Conservation (phyloP, 805 yeast species). For the Suhomyces sp. region DNA sequence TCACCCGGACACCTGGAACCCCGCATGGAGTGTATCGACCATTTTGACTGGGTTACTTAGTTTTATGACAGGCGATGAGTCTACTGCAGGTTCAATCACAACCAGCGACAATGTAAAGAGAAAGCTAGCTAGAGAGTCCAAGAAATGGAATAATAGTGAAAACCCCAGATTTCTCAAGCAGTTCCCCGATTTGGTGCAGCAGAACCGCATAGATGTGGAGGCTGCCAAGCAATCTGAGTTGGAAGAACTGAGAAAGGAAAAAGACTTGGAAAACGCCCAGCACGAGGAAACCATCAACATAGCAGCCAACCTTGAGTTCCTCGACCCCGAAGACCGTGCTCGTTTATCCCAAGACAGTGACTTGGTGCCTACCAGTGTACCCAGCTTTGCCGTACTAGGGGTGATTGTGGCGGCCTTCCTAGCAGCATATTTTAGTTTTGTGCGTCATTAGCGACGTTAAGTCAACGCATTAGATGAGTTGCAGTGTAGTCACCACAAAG, state of each 20-base stretch:
- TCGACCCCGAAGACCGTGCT: conserved; percentile 71
- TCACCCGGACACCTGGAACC: conserved; percentile 95
- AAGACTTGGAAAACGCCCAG: conserved; percentile 11
- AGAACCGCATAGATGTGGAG: conserved; percentile 35
- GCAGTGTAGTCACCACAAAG: background rate
- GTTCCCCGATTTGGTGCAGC: conserved; percentile 65
- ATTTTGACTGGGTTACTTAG: conserved; percentile 83
- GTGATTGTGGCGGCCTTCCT: conserved; percentile 31
- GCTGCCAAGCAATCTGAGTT: conserved; percentile 15
- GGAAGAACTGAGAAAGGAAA: conserved; percentile 4
- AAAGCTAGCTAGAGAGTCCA: conserved; percentile 56
- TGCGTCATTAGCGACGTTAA: conserved; percentile 4
- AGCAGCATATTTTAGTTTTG: conserved; percentile 25
- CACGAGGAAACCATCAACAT: conserved; percentile 12
- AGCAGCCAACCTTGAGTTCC: conserved; percentile 31
- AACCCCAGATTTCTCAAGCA: conserved; percentile 57
- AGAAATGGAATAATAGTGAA: conserved; percentile 54
- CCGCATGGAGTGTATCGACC: conserved; percentile 92
- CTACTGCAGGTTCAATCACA: conserved; percentile 76
- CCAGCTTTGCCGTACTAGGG: conserved; percentile 24
- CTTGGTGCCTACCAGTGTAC: background rate
- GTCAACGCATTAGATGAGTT: background rate
- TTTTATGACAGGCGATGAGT: conserved; percentile 87
- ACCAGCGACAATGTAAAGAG: conserved; percentile 60
- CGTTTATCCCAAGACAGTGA: conserved; percentile 17